These are phyloP conservation scores for Lichenothelia convexa DNA, from an alignment of 495 filamentous ascomycete species.

Conservation along the genomic window DNA sequence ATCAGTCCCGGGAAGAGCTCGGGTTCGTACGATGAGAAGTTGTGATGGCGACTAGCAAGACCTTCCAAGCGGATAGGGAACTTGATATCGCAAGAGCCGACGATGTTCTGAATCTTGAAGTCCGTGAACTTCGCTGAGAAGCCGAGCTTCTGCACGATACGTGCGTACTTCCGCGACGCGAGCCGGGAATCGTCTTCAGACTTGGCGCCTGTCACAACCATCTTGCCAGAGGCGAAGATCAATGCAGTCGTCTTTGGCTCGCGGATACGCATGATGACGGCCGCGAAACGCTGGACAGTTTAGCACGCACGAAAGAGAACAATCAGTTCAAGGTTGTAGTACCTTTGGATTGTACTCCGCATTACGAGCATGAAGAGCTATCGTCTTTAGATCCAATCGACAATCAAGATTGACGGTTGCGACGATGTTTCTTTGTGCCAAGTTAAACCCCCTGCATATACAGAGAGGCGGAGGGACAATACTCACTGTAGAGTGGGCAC, in stretches of 20 bases:
- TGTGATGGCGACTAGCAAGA: constrained; percentile 88
- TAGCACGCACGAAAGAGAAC: constrained; percentile 9
- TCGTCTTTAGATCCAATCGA: constrained; percentile 96
- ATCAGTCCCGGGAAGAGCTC: constrained; percentile 98
- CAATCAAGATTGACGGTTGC: constrained; percentile 98
- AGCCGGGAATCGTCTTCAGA: constrained; percentile 96
- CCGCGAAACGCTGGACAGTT: constrained; percentile 79
- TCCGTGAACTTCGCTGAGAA: constrained; percentile 99
- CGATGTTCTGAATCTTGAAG: constrained; percentile 99
- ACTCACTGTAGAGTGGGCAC: constrained; percentile 98
- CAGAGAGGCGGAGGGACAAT: constrained; percentile 20
- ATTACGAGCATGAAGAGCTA: constrained; percentile 93
- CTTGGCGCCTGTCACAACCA: constrained; percentile 98
- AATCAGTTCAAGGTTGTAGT: constrained; percentile 25
- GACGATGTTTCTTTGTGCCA: constrained; percentile 87
- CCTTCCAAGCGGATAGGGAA: constrained; percentile 97
- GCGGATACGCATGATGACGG: constrained; percentile 99
- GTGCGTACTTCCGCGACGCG: constrained; percentile 92
- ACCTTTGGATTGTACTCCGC: constrained; percentile 97
- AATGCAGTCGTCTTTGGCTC: constrained; percentile 96
- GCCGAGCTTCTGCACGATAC: constrained; percentile 98
- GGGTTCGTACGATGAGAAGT: constrained; percentile 98
- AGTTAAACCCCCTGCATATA: constrained; percentile 37
- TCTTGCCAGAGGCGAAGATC: constrained; percentile 97
- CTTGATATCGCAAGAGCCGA: constrained; percentile 97